Evolutionary conservation across 306 rosid genomes (phyloP), one percentile per base, ranked within the genome.

Genomic region (Prunus campanulata): DNA sequence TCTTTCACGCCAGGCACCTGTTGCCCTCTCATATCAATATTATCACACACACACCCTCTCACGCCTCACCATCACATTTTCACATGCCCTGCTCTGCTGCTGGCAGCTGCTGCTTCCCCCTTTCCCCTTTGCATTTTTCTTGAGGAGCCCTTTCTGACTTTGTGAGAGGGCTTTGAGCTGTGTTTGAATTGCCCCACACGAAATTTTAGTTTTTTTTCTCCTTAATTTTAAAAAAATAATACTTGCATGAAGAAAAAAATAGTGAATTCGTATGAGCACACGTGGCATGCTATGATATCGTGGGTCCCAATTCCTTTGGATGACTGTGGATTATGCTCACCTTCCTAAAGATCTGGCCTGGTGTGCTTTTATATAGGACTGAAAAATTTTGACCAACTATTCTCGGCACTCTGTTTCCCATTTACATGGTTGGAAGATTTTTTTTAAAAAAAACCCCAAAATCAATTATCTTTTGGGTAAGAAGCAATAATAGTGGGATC

Each of bases 1-100:
- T 62, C 87, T 71, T 69, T 85, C 94, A 87, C 89, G 92, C 94
- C 89, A 88, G 79, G 83, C 84, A 80, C 87, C 89, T 77, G 83
- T 73, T 72, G n/a, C 48, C 71, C 61, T 35, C 66, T 11, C 56
- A 11, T 46, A 42, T 67, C 32, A 42, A 61, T 62, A 15, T 56
- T 13, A 24, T 73, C 56, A 39, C 44, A 6, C 44, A 24, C 25
- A 24, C 25, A 39, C 44, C 44, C 44, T 39, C 44, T 7, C 44
- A 39, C 44, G 44, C 44, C 44, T 39, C 44, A 39, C 8, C 44
- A 39, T 39, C 44, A 30, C 72, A 52, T 81, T 67, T 78, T 79
- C 88, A 84, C 79, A 76, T 78, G 85, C 76, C 79, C 39, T 76
- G 86, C 76, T 24, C 63, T n/a, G 50, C 13, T 15, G 8, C 12